Conservation (phyloP, 2,329 filamentous ascomycete species). For the Ceratocystis variospora region DNA sequence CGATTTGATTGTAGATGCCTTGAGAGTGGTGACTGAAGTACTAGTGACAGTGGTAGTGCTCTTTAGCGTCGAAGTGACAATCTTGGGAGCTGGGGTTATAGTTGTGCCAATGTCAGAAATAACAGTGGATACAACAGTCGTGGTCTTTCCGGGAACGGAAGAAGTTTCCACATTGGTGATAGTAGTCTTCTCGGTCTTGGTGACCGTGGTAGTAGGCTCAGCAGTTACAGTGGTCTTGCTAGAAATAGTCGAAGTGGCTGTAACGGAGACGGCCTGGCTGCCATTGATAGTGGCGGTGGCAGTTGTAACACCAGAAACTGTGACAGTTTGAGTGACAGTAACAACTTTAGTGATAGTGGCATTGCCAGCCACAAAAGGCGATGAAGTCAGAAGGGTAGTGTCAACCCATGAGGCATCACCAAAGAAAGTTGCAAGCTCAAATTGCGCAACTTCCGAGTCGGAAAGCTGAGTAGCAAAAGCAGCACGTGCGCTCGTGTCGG, state of each 20-base stretch:
- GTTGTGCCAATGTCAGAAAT: constrained; percentile 1
- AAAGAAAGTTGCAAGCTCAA: constrained; percentile 9
- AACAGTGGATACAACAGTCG: not conserved
- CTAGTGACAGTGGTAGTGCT: not conserved
- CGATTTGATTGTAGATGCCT: constrained; percentile 8
- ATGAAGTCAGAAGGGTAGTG: constrained; percentile 3
- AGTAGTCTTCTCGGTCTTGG: constrained; percentile 3
- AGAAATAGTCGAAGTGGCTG: constrained; percentile 3
- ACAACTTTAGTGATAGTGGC: not conserved
- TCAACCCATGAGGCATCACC: constrained; percentile 9
- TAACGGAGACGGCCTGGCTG: not conserved
- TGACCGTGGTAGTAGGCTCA: not conserved
- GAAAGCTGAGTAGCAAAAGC: constrained; percentile 29
- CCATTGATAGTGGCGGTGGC: not conserved
- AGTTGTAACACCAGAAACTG: not conserved
- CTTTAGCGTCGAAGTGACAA: constrained; percentile 2
- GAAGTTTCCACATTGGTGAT: not conserved
- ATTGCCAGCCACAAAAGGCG: constrained; percentile 9
- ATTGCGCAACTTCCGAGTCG: constrained; percentile 1
- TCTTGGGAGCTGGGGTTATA: not conserved
- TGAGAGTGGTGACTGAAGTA: not conserved
- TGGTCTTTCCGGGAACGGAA: constrained; percentile 2
- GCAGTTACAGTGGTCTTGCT: not conserved
- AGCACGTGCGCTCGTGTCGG: constrained; percentile 36
- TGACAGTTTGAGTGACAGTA: constrained; percentile 7